phyloP scores from a whole-genome alignment of 2,329 filamentous ascomycete species.

The Epichloe uncinata region DNA sequence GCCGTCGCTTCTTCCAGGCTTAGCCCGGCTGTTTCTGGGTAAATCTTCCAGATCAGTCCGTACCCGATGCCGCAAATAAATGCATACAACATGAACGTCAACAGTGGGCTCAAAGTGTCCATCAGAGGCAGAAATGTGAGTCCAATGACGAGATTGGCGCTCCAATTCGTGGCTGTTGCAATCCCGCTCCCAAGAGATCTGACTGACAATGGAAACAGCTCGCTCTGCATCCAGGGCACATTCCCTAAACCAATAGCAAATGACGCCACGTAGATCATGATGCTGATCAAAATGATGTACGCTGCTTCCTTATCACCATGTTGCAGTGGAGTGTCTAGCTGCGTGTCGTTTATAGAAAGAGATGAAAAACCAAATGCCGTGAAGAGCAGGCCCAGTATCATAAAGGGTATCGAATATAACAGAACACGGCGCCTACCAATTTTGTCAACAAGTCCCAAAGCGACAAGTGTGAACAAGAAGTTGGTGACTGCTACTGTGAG shows the following conservation, averaged over 20 bases:
- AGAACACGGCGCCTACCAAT: conserved; percentile 70
- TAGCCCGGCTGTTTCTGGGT: conserved; percentile 76
- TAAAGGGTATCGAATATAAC: conserved; percentile 71
- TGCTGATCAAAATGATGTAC: conserved; percentile 53
- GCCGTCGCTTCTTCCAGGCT: conserved; percentile 67
- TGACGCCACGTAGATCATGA: conserved; percentile 71
- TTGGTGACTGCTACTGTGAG: conserved; percentile 74
- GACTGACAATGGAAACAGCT: conserved; percentile 71
- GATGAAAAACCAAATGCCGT: conserved; percentile 62
- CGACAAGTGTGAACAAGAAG: conserved; percentile 64
- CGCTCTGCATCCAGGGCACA: conserved; percentile 92
- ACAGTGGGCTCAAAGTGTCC: conserved; percentile 56
- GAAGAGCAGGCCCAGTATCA: conserved; percentile 58
- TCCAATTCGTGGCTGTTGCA: conserved; percentile 76
- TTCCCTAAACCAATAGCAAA: conserved; percentile 84
- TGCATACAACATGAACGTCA: conserved; percentile 75
- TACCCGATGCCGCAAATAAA: conserved; percentile 56
- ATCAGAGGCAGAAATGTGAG: conserved; percentile 83
- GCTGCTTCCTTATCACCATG: conserved; percentile 24
- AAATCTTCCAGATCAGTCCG: conserved; percentile 55
- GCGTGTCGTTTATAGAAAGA: conserved; percentile 31
- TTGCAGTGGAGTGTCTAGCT: conserved; percentile 4
- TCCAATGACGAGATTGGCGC: conserved; percentile 72
- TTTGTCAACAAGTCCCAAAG: conserved; percentile 63
- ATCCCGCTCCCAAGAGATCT: conserved; percentile 59